Evolutionary conservation across 2,329 filamentous ascomycete genomes (phyloP).

Genomic region (Sporothrix globosa): DNA sequence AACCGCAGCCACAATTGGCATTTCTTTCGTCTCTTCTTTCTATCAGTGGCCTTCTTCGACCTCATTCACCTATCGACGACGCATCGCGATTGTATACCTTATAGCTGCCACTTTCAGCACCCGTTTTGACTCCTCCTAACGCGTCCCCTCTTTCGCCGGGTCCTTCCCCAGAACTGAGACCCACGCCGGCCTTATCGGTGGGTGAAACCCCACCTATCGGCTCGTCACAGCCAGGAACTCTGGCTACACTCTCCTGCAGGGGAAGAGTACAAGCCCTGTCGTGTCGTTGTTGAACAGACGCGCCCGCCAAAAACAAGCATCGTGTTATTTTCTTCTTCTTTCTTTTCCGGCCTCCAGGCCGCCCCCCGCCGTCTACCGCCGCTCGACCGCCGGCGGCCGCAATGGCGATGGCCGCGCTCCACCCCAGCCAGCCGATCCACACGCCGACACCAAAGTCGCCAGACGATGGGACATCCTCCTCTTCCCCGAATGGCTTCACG

Average conservation of each 20-base stretch:
- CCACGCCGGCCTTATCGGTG: conserved; percentile 13
- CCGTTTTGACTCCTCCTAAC: not conserved
- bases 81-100: not conserved
- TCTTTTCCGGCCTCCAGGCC: not conserved
- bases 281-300: not conserved
- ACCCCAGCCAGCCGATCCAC: conserved; percentile 29
- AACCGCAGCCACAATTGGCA: conserved; percentile 18
- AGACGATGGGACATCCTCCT: not conserved
- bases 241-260: not conserved
- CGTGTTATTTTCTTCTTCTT: not conserved
- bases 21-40: not conserved
- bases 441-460: not conserved
- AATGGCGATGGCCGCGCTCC: conserved; percentile 31
- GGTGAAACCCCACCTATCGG: conserved; percentile 3
- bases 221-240: too few species aligned
- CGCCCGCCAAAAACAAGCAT: not conserved
- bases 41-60: not conserved
- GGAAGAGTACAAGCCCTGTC: not conserved
- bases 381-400: not conserved
- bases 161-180: not conserved
- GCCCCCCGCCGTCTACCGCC: not conserved
- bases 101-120: not conserved
- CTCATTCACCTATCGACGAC: not conserved
- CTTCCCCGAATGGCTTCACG: not conserved
- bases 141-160: not conserved